These are phyloP conservation scores for Saccharum spontaneum DNA, from an alignment of 176 grass and related monocot species.

Conservation along the genomic window DNA sequence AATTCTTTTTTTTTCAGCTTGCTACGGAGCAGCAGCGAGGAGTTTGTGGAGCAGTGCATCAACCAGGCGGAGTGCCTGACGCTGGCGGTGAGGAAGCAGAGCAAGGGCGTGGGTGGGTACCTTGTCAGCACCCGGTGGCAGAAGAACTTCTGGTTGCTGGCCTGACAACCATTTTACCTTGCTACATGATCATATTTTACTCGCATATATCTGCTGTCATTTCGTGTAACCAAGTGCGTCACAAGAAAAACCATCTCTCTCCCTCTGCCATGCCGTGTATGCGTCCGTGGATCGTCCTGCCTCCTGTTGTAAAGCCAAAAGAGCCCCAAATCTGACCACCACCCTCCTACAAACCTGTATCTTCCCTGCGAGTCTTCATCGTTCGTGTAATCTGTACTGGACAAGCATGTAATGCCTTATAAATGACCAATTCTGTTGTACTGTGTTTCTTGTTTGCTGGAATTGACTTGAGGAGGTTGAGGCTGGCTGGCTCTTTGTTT, in stretches of 20 bases:
- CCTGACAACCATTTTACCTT: conserved; percentile 42
- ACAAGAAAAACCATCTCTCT: not conserved
- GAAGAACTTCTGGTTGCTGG: conserved; percentile 97
- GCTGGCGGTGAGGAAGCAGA: conserved; percentile 81
- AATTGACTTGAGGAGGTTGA: not conserved
- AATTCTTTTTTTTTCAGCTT: conserved; percentile 39
- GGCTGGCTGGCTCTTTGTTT: too few relatives aligned
- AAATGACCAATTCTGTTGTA: conserved; percentile 13
- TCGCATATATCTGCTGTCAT: not conserved
- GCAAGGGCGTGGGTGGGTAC: conserved; percentile 83
- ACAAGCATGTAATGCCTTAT: conserved; percentile 17
- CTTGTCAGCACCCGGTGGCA: conserved; percentile 86
- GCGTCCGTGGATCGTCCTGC: conserved; percentile 11
- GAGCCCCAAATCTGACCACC: conserved; percentile 40
- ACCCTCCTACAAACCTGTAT: conserved; percentile 1
- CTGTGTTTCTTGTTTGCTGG: not conserved
- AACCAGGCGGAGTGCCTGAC: conserved; percentile 82
- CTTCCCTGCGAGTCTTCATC: not conserved
- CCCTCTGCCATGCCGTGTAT: not conserved
- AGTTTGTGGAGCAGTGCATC: conserved; percentile 90
- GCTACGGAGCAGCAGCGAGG: conserved; percentile 66
- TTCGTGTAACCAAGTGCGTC: conserved; percentile 1
- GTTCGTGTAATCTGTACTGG: conserved; percentile 9
- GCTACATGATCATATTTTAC: conserved; percentile 24
- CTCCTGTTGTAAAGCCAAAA: conserved; percentile 43